Conservation (phyloP, 352 stramenopile genomes). For the Globisporangium cylindrosporum region DNA sequence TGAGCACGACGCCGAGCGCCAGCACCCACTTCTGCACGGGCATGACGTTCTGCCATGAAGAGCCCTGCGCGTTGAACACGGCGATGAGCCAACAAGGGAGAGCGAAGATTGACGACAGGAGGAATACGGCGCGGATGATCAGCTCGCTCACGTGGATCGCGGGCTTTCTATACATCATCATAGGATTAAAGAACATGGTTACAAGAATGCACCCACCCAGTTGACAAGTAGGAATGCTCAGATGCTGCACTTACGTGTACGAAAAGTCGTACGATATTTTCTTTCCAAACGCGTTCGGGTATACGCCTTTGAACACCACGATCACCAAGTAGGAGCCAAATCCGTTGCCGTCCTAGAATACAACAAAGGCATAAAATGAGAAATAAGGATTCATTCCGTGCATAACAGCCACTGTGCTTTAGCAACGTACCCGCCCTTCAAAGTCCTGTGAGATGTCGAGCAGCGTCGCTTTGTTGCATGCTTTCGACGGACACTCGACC, state of each 20-base stretch:
- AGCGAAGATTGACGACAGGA: conserved; percentile 55
- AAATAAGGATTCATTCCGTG: not conserved
- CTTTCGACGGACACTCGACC: conserved; percentile 48
- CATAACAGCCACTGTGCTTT: not conserved
- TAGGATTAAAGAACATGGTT: not conserved
- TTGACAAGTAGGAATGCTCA: not conserved
- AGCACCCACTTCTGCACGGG: conserved; percentile 74
- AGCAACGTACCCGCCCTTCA: conserved; percentile 36
- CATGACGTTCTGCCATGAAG: conserved; percentile 51
- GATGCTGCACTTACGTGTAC: conserved; percentile 62
- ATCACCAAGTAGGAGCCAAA: conserved; percentile 63
- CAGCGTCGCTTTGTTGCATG: conserved; percentile 50
- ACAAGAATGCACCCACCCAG: not conserved
- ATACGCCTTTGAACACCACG: conserved; percentile 64
- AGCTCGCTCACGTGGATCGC: conserved; percentile 69
- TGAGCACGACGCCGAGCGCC: conserved; percentile 58
- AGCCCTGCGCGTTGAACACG: conserved; percentile 49
- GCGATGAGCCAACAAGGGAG: conserved; percentile 74
- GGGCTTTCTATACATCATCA: conserved; percentile 44
- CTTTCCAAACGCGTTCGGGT: conserved; percentile 72
- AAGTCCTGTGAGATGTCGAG: conserved; percentile 75
- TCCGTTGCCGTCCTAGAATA: conserved; percentile 47
- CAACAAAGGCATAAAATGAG: not conserved
- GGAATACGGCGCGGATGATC: conserved; percentile 52
- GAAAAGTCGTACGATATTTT: conserved; percentile 72